phyloP scores from a whole-genome alignment of 176 grass and related monocot species.

The Carex cristatella region DNA sequence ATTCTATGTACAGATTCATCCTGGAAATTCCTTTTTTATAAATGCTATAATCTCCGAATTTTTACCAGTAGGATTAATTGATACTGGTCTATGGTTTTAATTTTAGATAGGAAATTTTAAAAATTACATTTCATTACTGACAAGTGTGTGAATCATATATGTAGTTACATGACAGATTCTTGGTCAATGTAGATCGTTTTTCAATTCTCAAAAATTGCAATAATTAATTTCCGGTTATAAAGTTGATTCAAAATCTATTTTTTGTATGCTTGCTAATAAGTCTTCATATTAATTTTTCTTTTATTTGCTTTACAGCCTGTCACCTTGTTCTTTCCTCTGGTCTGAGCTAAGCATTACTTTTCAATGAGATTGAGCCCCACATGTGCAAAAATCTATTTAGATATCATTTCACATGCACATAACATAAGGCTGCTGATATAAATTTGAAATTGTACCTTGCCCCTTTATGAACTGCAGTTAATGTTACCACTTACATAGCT shows the following conservation, averaged over 20 bases:
- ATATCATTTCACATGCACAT: constrained; percentile 20
- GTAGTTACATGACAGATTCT: not conserved
- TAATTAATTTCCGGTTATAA: not conserved
- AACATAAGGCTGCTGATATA: constrained; percentile 2
- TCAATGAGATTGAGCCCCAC: not conserved
- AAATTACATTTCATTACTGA: not conserved
- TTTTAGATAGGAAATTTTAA: not conserved
- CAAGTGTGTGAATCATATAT: not conserved
- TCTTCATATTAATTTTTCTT: not conserved
- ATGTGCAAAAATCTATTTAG: constrained; percentile 9
- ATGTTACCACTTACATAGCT: constrained; percentile 22
- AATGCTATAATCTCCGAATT: not conserved
- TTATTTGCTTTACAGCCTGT: constrained; percentile 7
- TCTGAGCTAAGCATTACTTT: not conserved
- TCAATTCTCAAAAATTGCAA: not conserved
- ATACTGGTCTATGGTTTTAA: not conserved
- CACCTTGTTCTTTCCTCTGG: constrained; percentile 11
- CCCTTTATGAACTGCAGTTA: constrained; percentile 3
- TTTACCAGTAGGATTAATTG: not conserved
- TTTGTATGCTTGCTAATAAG: constrained; percentile 11
- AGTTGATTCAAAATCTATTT: not conserved
- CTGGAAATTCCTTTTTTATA: not conserved
- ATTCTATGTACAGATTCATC: not conserved
- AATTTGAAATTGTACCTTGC: constrained; percentile 8
- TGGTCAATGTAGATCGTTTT: not conserved